A percentile compares a stretch with the other conserved stretches of the same genome.
phyloP scores from a whole-genome alignment of 1,284 basidiomycete genomes.

The Entoloma clypeatum region DNA sequence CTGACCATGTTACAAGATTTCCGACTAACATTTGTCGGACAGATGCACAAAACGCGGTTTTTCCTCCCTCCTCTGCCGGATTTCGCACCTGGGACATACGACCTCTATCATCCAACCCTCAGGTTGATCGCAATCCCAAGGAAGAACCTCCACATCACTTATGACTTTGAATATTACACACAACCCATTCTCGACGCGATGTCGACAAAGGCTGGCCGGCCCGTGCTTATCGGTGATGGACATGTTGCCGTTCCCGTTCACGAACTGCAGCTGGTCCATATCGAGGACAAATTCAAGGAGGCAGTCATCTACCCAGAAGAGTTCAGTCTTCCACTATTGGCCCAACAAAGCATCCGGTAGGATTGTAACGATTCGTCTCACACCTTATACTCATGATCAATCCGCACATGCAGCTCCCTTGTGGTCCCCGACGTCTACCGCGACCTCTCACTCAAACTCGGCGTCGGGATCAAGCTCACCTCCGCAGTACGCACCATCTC shows the following conservation, averaged over 20 bases:
- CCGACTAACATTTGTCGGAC: background rate
- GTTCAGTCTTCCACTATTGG: slow-evolving; percentile 38
- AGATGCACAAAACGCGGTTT: slow-evolving; percentile 53
- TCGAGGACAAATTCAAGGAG: slow-evolving; percentile 44
- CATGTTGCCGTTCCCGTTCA: slow-evolving; percentile 45
- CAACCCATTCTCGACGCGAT: slow-evolving; percentile 37
- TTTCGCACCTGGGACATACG: slow-evolving; percentile 39
- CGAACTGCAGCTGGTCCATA: slow-evolving; percentile 45
- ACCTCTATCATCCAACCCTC: slow-evolving; percentile 43
- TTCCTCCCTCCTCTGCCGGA: slow-evolving; percentile 45
- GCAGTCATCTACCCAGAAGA: slow-evolving; percentile 38
- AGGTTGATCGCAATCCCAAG: slow-evolving; percentile 42
- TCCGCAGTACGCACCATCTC: slow-evolving; percentile 54
- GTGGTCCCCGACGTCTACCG: slow-evolving; percentile 41
- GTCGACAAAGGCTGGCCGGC: slow-evolving; percentile 30
- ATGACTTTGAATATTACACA: slow-evolving; percentile 41
- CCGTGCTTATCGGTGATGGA: slow-evolving; percentile 30
- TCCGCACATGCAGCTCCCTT: slow-evolving; percentile 38
- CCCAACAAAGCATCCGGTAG: slow-evolving; percentile 50
- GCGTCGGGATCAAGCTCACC: slow-evolving; percentile 49
- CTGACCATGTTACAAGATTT: background rate
- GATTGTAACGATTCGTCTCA: background rate
- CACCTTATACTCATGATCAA: background rate
- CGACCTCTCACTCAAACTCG: slow-evolving; percentile 44
- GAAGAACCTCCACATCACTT: slow-evolving; percentile 39